Base-by-base conservation (phyloP, 495 filamentous ascomycete genomes). In the Pyrenopolyporus hunteri region DNA sequence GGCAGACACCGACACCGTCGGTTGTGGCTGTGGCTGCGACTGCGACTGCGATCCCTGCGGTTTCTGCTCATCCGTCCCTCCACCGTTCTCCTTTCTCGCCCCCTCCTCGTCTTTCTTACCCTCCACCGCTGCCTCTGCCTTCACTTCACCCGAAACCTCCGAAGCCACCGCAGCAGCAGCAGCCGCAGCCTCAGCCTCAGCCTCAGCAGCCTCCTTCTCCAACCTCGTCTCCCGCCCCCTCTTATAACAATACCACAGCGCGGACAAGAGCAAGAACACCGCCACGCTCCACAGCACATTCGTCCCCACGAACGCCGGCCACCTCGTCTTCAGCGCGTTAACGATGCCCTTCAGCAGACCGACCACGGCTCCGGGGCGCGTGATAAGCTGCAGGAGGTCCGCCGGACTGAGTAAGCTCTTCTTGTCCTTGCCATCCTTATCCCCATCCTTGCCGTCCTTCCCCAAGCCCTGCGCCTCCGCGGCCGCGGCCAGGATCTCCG, bases 181-280 rank as follows among this genome's bases (percentile, higher is more conserved):
- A n/a, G 26, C 23, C 42, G n/a, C 42, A 3, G 40, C 6, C 2
- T 11, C 42, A 0, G n/a, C 23, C n/a, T 29, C 26, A 4, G 2
- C 62, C 5, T 14, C 59, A 8, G 29, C n/a, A 23, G 64, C 67
- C 72, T 93, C 90, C 57, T 78, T 83, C 66, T 91, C 90, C 1
- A 97, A 79, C 29, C 94, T 80, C 10, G 85, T 85, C 74, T 98
- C 94, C 11, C 84, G 83, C 29, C 94, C 94, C 10, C 94, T 85
- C 73, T 97, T 97, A 71, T 97, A 89, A 73, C 91, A 97, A 72
- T 98, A 98, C 93, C 93, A 98, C 57, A 98, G 83, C 44, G 93
- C 89, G 70, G 93, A 91, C 25, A 98, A 74, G 9, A 98, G 78
- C 56, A 97, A 78, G 68, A 93, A 93, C 7, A 97, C 73, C 0